These are phyloP conservation scores for Ilex aquifolium DNA, from an alignment of 257 asterid species.

Conservation along the genomic window DNA sequence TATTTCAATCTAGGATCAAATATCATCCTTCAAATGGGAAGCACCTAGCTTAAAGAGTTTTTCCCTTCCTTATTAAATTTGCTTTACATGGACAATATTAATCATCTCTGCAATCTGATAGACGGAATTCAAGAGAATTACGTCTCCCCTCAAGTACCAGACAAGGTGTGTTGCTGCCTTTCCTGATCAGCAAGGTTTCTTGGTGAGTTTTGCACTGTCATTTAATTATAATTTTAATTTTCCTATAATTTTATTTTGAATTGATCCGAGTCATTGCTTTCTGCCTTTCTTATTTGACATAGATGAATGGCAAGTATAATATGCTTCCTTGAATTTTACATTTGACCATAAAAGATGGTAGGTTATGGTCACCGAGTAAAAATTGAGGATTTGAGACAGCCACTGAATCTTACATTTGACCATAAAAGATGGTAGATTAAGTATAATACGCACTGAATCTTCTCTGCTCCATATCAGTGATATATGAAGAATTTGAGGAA, in stretches of 20 bases:
- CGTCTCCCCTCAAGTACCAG: slow-evolving; percentile 90
- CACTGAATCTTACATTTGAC: background rate
- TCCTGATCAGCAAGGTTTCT: slow-evolving; percentile 96
- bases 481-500: no score
- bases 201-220: slow-evolving; percentile 41
- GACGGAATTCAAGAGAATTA: slow-evolving; percentile 85
- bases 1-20: background rate
- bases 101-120: slow-evolving; percentile 27
- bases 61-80: background rate
- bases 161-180: slow-evolving; percentile 97
- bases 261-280: background rate
- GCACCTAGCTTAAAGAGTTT: background rate
- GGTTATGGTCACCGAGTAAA: background rate
- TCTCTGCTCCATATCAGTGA: no score
- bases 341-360: background rate
- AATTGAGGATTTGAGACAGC: no score
- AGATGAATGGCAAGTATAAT: background rate
- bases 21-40: background rate
- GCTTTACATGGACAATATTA: background rate
- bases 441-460: no score
- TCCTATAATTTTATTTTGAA: background rate
- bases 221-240: slow-evolving; percentile 1
- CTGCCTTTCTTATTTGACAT: no score
- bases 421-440: background rate
- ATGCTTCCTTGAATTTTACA: background rate